Evolutionary conservation across 768 basidiomycete species (phyloP).

Genomic region (Macrolepiota dolichaula): DNA sequence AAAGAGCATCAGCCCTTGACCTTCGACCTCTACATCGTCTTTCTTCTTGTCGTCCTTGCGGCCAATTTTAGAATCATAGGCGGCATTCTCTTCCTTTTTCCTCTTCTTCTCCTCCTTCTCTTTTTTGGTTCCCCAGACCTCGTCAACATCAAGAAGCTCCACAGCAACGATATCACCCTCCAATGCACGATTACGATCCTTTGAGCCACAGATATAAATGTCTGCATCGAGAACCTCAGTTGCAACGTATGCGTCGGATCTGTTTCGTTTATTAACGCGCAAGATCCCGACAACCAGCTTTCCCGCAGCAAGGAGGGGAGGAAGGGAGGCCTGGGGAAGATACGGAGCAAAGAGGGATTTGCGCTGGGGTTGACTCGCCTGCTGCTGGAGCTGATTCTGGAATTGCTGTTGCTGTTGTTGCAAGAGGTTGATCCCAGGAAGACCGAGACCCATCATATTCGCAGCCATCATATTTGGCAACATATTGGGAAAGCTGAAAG

Average conservation of each 20-base stretch:
- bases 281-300: constrained; percentile 97
- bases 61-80: constrained; percentile 78
- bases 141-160: constrained; percentile 95
- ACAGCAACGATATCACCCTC: constrained; percentile 99
- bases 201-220: constrained; percentile 98
- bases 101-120: constrained; percentile 99
- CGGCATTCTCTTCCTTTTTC: constrained; percentile 98
- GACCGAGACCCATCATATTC: constrained; percentile 89
- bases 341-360: constrained; percentile 99
- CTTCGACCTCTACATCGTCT: constrained; percentile 99
- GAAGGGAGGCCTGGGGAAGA: constrained; percentile 94
- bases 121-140: constrained; percentile 98
- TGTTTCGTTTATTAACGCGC: constrained; percentile 96
- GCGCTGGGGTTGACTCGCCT: constrained; percentile 88
- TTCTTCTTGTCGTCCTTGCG: constrained; percentile 99
- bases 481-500: constrained; percentile 98
- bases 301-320: constrained; percentile 93
- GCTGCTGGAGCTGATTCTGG: constrained; percentile 93
- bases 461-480: constrained; percentile 96
- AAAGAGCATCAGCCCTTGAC: constrained; percentile 93
- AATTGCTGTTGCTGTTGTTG: constrained; percentile 95
- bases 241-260: constrained; percentile 97
- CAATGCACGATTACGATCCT: constrained; percentile 96
- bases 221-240: constrained; percentile 98
- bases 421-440: constrained; percentile 78